A percentile compares a stretch with the other conserved stretches of the same genome.
phyloP scores from a whole-genome alignment of 805 yeast species.

The Kluyveromyces lactis region DNA sequence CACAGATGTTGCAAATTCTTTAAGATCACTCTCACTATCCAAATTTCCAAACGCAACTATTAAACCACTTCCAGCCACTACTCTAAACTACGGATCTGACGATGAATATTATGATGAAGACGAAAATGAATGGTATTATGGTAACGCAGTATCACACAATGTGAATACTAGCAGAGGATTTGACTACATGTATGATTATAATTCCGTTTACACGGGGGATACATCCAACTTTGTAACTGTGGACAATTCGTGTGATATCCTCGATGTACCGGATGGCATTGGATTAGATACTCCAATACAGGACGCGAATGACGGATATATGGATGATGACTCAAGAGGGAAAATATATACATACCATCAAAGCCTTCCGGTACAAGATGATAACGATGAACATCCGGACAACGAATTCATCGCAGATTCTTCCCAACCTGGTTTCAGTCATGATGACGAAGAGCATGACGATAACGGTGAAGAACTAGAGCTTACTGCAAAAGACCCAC shows the following conservation, averaged over 20 bases:
- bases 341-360: constrained; percentile 8
- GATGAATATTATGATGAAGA: constrained; percentile 43
- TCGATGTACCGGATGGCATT: constrained; percentile 30
- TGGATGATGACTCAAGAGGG: constrained; percentile 3
- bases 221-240: constrained; percentile 29
- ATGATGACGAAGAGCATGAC: constrained; percentile 15
- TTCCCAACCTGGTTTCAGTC: not conserved
- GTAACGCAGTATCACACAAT: constrained; percentile 60
- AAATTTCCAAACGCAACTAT: constrained; percentile 42
- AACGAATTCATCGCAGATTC: constrained; percentile 24
- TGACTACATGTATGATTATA: constrained; percentile 73
- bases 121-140: constrained; percentile 32
- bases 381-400: constrained; percentile 22
- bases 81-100: constrained; percentile 68
- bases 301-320: constrained; percentile 12
- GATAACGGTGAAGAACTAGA: constrained; percentile 3
- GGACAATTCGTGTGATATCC: constrained; percentile 26
- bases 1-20: constrained; percentile 1
- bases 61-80: constrained; percentile 77
- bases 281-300: constrained; percentile 27
- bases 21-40: constrained; percentile 2
- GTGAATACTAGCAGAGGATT: constrained; percentile 66
- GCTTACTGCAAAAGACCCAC: not conserved
- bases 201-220: constrained; percentile 59
- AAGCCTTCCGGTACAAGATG: constrained; percentile 6